Percentiles rank a stretch among this genome's conserved stretches.
phyloP scores from a whole-genome alignment of 139 green algal genomes.

The Tetradesmus lagerheimii region DNA sequence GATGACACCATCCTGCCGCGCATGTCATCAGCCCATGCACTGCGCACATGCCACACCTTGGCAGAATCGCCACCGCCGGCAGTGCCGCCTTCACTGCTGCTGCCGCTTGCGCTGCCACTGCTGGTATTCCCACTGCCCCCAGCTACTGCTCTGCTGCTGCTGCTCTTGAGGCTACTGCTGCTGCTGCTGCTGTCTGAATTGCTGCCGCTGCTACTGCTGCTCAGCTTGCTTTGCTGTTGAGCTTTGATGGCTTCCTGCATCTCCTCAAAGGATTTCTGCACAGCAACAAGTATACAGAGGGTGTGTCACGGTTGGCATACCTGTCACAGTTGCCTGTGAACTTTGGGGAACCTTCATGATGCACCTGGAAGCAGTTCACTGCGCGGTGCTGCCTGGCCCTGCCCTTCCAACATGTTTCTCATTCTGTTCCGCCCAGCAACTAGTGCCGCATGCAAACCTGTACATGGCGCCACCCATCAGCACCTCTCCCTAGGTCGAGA shows the following conservation, averaged over 20 bases:
- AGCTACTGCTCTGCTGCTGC: not conserved
- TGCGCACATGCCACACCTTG: not conserved
- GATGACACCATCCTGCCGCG: not conserved
- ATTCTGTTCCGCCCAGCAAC: too few relatives aligned
- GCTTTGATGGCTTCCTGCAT: slow-evolving; percentile 1
- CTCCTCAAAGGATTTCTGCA: slow-evolving; percentile 43
- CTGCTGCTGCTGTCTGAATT: not conserved
- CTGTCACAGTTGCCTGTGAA: too few relatives aligned
- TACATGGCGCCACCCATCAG: too few relatives aligned
- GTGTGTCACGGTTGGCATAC: too few relatives aligned
- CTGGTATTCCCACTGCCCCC: not conserved
- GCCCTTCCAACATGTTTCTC: too few relatives aligned
- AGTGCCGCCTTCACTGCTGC: not conserved
- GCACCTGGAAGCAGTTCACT: too few relatives aligned
- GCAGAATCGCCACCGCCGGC: too few relatives aligned
- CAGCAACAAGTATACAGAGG: not conserved
- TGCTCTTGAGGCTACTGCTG: not conserved
- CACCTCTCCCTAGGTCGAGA: too few relatives aligned
- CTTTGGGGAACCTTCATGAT: too few relatives aligned
- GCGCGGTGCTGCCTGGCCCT: too few relatives aligned
- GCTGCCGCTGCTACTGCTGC: not conserved
- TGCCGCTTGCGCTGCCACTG: not conserved
- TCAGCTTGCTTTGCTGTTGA: slow-evolving; percentile 2
- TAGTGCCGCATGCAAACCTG: too few relatives aligned
- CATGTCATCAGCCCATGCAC: slow-evolving; percentile 41